Base-by-base conservation (phyloP, 2,329 filamentous ascomycete genomes). In the Fulvia fulva region DNA sequence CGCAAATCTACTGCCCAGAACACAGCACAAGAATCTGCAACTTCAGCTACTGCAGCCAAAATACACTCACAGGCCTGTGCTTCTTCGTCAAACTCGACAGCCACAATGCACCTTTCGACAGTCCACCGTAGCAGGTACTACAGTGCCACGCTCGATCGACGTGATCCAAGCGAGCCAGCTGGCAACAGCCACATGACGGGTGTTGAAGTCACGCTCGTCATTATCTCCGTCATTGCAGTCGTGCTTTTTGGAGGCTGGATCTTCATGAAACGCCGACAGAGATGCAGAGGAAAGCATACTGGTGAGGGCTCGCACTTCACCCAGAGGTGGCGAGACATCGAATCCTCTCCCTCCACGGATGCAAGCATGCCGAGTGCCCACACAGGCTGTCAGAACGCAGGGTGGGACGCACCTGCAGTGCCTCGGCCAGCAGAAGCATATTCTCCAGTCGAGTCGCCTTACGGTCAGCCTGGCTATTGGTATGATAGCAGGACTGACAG, bases 111-210 rank as follows among this genome's bases (percentile, higher is more conserved):
- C 51, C 56, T 56, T 23, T 44, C 30, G 19, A 28, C 53, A 25
- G 49, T 58, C 30, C 56, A 61, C 44, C 53, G 49, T 41, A 58
- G 56, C 44, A 50, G 23, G 14, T 53, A 61, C 49, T 61, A 61
- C 49, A 22, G 44, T 9, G 52, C 19, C 41, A 50, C 50, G 49
- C 25, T 57, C 30, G 56, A 46, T 55, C 59, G 55, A 47, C 59
- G 55, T 49, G 56, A 58, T 32, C 21, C 21, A 11, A 47, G 44
- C 44, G 44, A 47, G 19, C 44, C 21, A 16, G 32, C 21, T 12
- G 47, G 47, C 25, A 32, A 25, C 16, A 23, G 37, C 37, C 3
- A 19, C 11, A 53, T 43, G 28, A 21, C 6, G 7, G 12, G 22
- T 23, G 14, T 16, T n/a, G 25, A 5, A 9, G 32, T 53, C 25